These are phyloP conservation scores for Xenosphaeropsis pyriputrescens DNA, from an alignment of 2,329 filamentous ascomycete species.

Conservation along the genomic window DNA sequence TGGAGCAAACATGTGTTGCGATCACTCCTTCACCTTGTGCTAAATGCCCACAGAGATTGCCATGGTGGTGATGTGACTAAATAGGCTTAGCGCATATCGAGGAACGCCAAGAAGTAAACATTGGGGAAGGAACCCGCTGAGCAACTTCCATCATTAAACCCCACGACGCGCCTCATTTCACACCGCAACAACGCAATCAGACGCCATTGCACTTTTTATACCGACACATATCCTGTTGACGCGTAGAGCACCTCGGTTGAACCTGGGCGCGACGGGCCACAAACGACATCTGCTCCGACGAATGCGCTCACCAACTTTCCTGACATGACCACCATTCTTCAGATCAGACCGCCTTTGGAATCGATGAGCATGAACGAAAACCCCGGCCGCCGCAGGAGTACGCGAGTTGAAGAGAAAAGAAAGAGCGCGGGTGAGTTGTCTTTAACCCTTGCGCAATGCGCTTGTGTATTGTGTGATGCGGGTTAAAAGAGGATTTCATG, in stretches of 20 bases:
- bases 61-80: neutral
- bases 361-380: constrained; percentile 51
- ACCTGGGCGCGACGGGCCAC: neutral
- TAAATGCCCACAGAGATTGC: no score
- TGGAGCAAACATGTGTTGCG: no score
- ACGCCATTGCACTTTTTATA: no score
- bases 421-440: constrained; percentile 30
- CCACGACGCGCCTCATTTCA: no score
- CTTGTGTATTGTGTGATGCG: neutral
- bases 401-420: constrained; percentile 31
- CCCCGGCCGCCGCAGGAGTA: constrained; percentile 41
- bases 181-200: no score
- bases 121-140: neutral
- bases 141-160: neutral
- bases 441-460: constrained; percentile 2
- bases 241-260: no score
- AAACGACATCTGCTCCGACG: neutral
- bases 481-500: constrained; percentile 1
- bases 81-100: neutral
- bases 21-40: no score
- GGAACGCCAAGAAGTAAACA: neutral
- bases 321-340: constrained; percentile 60
- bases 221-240: no score
- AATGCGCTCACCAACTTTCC: constrained; percentile 1
- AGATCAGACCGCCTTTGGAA: constrained; percentile 48